Base-by-base conservation (phyloP, 164 flowering plant genomes). In the Chimonanthus salicifolius region DNA sequence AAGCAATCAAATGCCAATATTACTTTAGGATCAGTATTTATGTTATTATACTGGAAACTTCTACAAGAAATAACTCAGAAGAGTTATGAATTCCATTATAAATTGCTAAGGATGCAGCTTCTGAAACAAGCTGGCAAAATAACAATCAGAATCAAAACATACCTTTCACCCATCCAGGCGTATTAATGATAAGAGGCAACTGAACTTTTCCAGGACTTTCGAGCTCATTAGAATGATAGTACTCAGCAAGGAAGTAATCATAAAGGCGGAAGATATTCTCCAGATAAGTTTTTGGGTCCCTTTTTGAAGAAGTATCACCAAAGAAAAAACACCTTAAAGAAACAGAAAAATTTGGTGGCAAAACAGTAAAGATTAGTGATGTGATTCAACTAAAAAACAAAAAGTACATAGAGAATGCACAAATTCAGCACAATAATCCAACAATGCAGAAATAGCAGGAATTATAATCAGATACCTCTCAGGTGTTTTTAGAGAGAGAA, bases 91-190 rank as follows among this genome's bases (percentile, higher is more conserved):
- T 44, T 68, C 70, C 7, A 68, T 8, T 9, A 33, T 45, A 43
- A 68, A 18, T 68, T 47, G 47, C 21, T 47, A 33, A 15, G 45
- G 15, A 66, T 11, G n/a, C 9, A 54, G 47, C n/a, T n/a, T 58
- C 51, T 16, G 48, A 68, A 68, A 6, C 7, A n/a, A 68, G 0
- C 21, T 20, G 21, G 54, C 43, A 68, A 68, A 48, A 48, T 18
- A 47, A 68, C 71, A 6, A 67, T n/a, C 21, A 74, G 8, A 68
- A 58, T 58, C 15, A 45, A 65, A 62, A 50, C 65, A 63, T 69
- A 89, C 99, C 99, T 90, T 94, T 92, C 66, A 94, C 94, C 98
- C 99, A 92, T 74, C 99, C 99, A 76, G 97, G 87, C 63, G 99
- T 94, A 71, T 94, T 92, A 58, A 94, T 81, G 76, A 94, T 83